phyloP scores from a whole-genome alignment of 2,329 filamentous ascomycete genomes.

The Cadophora sp. region DNA sequence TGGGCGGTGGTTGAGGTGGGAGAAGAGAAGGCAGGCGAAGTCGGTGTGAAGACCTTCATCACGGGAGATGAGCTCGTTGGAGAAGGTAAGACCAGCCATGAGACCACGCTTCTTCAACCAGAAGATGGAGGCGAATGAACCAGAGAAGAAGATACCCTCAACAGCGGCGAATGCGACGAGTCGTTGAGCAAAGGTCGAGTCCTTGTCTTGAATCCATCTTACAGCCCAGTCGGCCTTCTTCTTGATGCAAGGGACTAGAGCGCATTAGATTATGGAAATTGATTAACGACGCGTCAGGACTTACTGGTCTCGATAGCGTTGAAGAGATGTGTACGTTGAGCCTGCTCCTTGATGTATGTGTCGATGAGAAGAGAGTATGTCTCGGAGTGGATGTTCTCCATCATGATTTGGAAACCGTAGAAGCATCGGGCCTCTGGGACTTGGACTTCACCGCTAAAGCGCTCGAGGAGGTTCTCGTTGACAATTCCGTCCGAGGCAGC shows the following conservation, averaged over 20 bases:
- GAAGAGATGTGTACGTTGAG: conserved; percentile 93
- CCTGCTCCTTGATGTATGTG: conserved; percentile 98
- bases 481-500: conserved; percentile 98
- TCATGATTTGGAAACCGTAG: conserved; percentile 99
- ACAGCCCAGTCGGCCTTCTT: conserved; percentile 99
- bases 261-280: conserved; percentile 38
- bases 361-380: conserved; percentile 99
- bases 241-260: conserved; percentile 86
- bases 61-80: conserved; percentile 99
- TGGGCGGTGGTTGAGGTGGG: conserved; percentile 93
- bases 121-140: conserved; percentile 98
- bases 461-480: conserved; percentile 98
- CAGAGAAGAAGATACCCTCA: conserved; percentile 99
- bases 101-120: conserved; percentile 99
- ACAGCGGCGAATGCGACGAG: conserved; percentile 97
- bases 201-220: conserved; percentile 89
- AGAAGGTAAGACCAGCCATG: conserved; percentile 98
- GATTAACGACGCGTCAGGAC: conserved; percentile 43
- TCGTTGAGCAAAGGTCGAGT: conserved; percentile 94
- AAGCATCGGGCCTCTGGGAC: conserved; percentile 98
- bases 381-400: conserved; percentile 99
- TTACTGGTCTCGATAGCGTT: conserved; percentile 97
- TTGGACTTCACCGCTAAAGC: conserved; percentile 96
- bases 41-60: conserved; percentile 99
- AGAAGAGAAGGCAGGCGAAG: conserved; percentile 97